Evolutionary conservation across 768 basidiomycete species (phyloP), one percentile per base, ranked within the genome.

Genomic region (Pisolithus tinctorius): DNA sequence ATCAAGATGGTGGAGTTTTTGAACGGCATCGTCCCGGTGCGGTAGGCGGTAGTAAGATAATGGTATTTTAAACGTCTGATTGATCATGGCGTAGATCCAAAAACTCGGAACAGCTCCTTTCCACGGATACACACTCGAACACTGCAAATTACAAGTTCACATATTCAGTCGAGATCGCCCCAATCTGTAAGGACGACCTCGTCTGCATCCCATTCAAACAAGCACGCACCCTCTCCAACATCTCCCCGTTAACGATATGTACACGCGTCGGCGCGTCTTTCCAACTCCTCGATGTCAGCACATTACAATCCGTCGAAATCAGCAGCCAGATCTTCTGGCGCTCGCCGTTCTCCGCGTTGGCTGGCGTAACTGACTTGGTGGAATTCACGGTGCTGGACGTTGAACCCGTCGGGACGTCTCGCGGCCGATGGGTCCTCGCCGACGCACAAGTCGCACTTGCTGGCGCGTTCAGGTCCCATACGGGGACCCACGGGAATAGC

Each of bases 101-200:
- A 71, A 73, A 86, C 9, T 96, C 94, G 1, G 96, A 98, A 68
- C 96, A 96, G 66, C 75, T 99, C 8, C 79, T 98, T 29, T 96
- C 94, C 6, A 76, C 86, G 23, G 96, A 99, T 65, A 92, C 87
- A 1, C 95, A 99, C 67, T 82, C 87, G 45, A 82, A 81, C 57
- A 96, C 93, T 4, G 88, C 95, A 31, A 97, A 91, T 70, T 96
- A 89, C 78, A 98, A 95, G 71, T 94, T 89, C 70, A 93, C 93
- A 4, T 98, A 92, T 75, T 96, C 94, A 4, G 89, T 98, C 58
- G 95, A 98, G 71, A 96, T 99, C 63, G 81, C 87, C 4, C 93
- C 96, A 0, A 82, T 99, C 50, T 99, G 96, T 76, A 97, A 97
- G 67, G 96, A 98, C 64, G 96, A 99, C 69, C 80, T 99, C 26